These are phyloP conservation scores for Pyrrhoderma noxium DNA, from an alignment of 1,284 basidiomycete species.

Conservation along the genomic window DNA sequence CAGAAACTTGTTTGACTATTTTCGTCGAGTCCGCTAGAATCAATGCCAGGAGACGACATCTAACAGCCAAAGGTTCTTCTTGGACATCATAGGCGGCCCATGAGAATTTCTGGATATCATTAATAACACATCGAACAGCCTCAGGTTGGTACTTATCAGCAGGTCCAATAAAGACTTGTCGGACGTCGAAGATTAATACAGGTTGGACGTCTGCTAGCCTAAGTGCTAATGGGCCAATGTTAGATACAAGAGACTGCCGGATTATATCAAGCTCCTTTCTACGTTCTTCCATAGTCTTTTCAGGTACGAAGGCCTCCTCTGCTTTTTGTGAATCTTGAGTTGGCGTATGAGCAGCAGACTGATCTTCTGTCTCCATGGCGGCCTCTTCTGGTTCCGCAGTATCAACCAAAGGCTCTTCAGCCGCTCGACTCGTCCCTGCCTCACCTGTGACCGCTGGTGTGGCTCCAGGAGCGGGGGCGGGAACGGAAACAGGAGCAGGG, in stretches of 20 bases:
- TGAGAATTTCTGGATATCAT: conserved; percentile 66
- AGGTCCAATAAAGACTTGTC: conserved; percentile 67
- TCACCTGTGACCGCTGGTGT: conserved; percentile 25
- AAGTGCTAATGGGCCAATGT: conserved; percentile 66
- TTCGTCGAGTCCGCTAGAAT: conserved; percentile 69
- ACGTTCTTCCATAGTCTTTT: conserved; percentile 55
- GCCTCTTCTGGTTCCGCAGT: conserved; percentile 26
- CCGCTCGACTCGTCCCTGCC: conserved; percentile 14
- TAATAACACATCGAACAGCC: conserved; percentile 58
- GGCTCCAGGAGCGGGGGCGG: conserved; percentile 28
- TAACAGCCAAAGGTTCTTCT: conserved; percentile 70
- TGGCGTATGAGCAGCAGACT: conserved; percentile 14
- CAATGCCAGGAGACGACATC: conserved; percentile 82
- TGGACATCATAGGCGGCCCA: conserved; percentile 56
- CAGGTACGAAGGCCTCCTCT: conserved; percentile 21
- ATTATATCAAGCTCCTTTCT: conserved; percentile 55
- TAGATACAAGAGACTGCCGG: conserved; percentile 59
- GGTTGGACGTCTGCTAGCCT: conserved; percentile 82
- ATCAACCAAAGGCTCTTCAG: conserved; percentile 20
- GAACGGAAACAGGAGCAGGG: conserved; percentile 29
- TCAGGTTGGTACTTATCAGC: conserved; percentile 52
- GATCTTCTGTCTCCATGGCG: conserved; percentile 17
- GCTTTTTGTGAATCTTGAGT: conserved; percentile 18
- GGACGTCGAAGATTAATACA: conserved; percentile 85
- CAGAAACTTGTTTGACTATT: conserved; percentile 41